These are phyloP conservation scores for Cyberlindnera sargentensis DNA, from an alignment of 805 yeast species.

Conservation along the genomic window DNA sequence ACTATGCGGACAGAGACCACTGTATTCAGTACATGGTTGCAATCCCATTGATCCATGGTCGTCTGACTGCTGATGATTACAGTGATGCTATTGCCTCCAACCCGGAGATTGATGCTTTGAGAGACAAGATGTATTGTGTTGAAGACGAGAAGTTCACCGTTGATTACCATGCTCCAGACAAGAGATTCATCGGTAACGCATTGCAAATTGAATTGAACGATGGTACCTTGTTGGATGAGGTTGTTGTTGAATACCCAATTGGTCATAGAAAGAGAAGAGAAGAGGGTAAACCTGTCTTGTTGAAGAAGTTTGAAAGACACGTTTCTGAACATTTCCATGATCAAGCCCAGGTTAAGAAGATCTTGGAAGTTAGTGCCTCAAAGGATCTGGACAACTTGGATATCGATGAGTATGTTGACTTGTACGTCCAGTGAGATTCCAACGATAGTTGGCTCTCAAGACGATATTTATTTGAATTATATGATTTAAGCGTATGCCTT, in stretches of 20 bases:
- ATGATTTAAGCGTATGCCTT: no score
- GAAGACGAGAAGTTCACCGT: conserved; percentile 41
- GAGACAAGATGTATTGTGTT: conserved; percentile 48
- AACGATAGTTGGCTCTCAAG: no score
- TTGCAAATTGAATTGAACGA: conserved; percentile 43
- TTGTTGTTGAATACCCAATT: conserved; percentile 47
- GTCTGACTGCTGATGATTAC: conserved; percentile 53
- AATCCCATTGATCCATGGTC: conserved; percentile 46
- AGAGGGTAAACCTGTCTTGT: conserved; percentile 50
- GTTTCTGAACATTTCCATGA: conserved; percentile 36
- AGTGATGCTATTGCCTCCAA: conserved; percentile 42
- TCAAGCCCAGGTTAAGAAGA: conserved; percentile 30
- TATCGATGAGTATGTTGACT: conserved; percentile 41
- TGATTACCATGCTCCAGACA: conserved; percentile 50
- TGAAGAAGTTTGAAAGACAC: conserved; percentile 45
- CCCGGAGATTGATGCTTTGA: conserved; percentile 44
- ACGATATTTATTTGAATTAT: no score
- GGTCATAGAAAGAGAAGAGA: conserved; percentile 54
- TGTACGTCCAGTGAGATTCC: conserved; percentile 22
- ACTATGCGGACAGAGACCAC: conserved; percentile 61
- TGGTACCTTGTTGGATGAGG: conserved; percentile 46
- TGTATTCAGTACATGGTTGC: conserved; percentile 62
- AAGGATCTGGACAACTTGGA: conserved; percentile 33
- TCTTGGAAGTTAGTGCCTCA: conserved; percentile 28
- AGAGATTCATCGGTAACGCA: conserved; percentile 53